A percentile compares a stretch with the other conserved stretches of the same genome.
phyloP scores from a whole-genome alignment of 1,139 yeast species.

The Candida sp. region DNA sequence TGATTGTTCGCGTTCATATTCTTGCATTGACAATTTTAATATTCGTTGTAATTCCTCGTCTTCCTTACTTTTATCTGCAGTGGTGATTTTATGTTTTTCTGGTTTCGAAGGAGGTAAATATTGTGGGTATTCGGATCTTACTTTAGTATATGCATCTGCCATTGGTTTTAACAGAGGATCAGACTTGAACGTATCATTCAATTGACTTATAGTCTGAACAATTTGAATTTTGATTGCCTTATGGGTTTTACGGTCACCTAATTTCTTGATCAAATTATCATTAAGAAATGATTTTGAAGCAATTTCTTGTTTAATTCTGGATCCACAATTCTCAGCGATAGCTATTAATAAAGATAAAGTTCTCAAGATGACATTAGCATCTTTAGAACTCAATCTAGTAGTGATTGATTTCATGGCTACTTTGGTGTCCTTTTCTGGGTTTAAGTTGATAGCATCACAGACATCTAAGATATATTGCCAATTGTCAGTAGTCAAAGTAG shows the following conservation, averaged over 20 bases:
- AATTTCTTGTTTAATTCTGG: conserved; percentile 77
- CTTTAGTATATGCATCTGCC: conserved; percentile 54
- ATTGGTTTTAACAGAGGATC: conserved; percentile 79
- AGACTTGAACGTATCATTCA: conserved; percentile 51
- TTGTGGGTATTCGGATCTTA: conserved; percentile 41
- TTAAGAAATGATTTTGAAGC: conserved; percentile 68
- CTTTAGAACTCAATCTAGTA: conserved; percentile 53
- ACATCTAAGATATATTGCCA: conserved; percentile 83
- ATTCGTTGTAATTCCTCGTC: conserved; percentile 83
- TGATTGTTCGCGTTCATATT: conserved; percentile 44
- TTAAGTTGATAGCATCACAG: conserved; percentile 72
- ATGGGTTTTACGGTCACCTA: conserved; percentile 61
- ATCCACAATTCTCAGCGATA: conserved; percentile 91
- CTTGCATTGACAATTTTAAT: conserved; percentile 72
- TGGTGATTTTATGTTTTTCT: conserved; percentile 50
- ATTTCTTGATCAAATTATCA: conserved; percentile 47
- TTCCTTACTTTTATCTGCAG: conserved; percentile 52
- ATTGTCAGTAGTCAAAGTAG: conserved; percentile 76
- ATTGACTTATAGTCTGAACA: conserved; percentile 65
- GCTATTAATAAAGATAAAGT: conserved; percentile 70
- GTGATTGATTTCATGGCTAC: conserved; percentile 51
- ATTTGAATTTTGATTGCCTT: conserved; percentile 62
- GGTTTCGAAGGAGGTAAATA: conserved; percentile 58
- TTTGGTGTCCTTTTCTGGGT: conserved; percentile 62
- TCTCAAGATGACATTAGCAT: conserved; percentile 80